Evolutionary conservation across 2,329 filamentous ascomycete species (phyloP).

Genomic region (Aspergillus sp.): DNA sequence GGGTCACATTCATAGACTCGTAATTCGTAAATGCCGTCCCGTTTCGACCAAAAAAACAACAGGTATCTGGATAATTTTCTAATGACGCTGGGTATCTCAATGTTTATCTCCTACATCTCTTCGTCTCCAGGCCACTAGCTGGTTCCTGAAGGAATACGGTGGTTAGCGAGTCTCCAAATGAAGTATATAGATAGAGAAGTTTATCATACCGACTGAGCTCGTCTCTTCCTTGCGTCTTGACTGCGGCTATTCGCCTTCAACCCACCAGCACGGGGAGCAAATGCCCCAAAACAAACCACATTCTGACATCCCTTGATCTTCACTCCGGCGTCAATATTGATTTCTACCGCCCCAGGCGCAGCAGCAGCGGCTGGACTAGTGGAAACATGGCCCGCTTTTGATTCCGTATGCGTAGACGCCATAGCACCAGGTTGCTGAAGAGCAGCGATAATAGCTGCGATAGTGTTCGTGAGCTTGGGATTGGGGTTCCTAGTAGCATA

Average conservation of each 20-base stretch:
- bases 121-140: neutral
- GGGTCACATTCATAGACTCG: neutral
- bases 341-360: conserved; percentile 12
- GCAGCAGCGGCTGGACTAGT: neutral
- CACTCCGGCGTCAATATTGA: conserved; percentile 31
- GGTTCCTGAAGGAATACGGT: conserved; percentile 10
- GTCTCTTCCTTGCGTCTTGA: conserved; percentile 15
- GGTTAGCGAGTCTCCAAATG: neutral
- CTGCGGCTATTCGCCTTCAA: neutral
- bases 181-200: neutral
- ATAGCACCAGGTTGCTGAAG: conserved; percentile 17
- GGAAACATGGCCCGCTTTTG: neutral
- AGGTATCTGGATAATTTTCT: neutral
- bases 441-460: conserved; percentile 23
- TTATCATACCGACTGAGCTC: conserved; percentile 24
- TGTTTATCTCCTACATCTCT: neutral
- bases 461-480: conserved; percentile 25
- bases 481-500: conserved; percentile 7
- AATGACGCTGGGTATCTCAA: neutral
- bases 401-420: neutral
- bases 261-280: neutral
- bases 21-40: neutral
- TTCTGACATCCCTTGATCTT: conserved; percentile 30
- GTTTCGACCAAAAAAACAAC: neutral
- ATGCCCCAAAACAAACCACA: conserved; percentile 23